Percentiles rank a stretch among this genome's conserved stretches.
phyloP scores from a whole-genome alignment of 1,284 basidiomycete genomes.

The Pseudozyma tsukubaensis region DNA sequence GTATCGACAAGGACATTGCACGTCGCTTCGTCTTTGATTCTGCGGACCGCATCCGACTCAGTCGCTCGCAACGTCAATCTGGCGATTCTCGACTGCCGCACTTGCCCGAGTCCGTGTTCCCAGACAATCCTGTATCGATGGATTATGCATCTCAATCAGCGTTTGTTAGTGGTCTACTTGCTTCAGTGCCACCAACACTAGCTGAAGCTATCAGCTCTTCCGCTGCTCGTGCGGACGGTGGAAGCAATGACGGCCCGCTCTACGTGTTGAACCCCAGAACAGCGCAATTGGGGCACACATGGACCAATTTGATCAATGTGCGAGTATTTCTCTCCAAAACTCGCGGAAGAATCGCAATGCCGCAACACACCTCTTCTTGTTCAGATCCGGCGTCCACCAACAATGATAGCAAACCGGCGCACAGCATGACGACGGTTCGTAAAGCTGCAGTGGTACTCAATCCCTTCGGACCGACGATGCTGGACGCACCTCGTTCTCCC shows the following conservation, averaged over 20 bases:
- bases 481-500: constrained; percentile 7
- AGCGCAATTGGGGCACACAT: constrained; percentile 56
- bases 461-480: constrained; percentile 26
- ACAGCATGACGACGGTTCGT: constrained; percentile 20
- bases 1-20: constrained; percentile 36
- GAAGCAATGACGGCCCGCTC: constrained; percentile 7
- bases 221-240: not conserved
- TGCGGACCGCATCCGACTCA: constrained; percentile 12
- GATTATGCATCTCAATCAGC: constrained; percentile 29
- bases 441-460: constrained; percentile 38
- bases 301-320: constrained; percentile 57
- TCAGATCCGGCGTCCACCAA: no score
- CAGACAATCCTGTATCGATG: constrained; percentile 21
- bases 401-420: not conserved
- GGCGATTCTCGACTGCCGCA: not conserved
- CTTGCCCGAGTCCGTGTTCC: constrained; percentile 4
- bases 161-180: constrained; percentile 32
- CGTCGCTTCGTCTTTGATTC: constrained; percentile 31
- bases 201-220: constrained; percentile 21
- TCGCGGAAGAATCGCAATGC: constrained; percentile 11
- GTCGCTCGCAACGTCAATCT: not conserved
- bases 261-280: constrained; percentile 30
- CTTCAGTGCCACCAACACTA: constrained; percentile 25
- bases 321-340: constrained; percentile 46
- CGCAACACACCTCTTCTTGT: not conserved